These are phyloP conservation scores for Malassezia sp. DNA, from an alignment of 1,284 basidiomycete genomes.

Conservation along the genomic window DNA sequence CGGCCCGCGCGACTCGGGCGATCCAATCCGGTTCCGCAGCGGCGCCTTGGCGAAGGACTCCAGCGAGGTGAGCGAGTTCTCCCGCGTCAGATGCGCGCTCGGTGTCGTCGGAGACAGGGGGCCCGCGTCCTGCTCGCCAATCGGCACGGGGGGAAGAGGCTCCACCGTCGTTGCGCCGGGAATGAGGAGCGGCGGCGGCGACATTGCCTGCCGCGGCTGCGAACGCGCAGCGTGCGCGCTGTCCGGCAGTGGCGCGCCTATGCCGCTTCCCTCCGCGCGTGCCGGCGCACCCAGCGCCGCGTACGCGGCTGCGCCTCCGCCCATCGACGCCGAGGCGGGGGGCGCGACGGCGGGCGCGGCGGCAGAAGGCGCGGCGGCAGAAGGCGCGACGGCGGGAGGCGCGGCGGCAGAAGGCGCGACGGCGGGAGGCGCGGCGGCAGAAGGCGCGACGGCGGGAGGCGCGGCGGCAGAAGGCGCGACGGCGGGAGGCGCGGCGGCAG, in stretches of 20 bases:
- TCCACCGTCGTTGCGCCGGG: conserved; percentile 2
- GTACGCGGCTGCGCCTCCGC: background rate
- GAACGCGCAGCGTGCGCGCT: no score
- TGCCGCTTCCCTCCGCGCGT: background rate
- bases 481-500: background rate
- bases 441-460: background rate
- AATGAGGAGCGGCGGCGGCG: conserved; percentile 4
- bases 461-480: background rate
- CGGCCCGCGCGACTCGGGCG: background rate
- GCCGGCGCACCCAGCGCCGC: background rate
- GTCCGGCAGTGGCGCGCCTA: no score
- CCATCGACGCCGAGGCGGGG: background rate
- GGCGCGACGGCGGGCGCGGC: background rate
- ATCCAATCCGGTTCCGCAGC: background rate
- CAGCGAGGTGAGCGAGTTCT: conserved; percentile 6
- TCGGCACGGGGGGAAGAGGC: background rate
- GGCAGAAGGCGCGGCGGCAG: background rate
- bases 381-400: background rate
- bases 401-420: background rate
- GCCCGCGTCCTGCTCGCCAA: conserved; percentile 8
- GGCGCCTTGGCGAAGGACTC: conserved; percentile 6
- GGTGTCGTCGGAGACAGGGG: conserved; percentile 1
- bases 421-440: background rate
- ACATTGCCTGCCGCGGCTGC: background rate
- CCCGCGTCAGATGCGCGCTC: conserved; percentile 9